Conservation (phyloP, 768 basidiomycete genomes). For the Inosperma sp. region DNA sequence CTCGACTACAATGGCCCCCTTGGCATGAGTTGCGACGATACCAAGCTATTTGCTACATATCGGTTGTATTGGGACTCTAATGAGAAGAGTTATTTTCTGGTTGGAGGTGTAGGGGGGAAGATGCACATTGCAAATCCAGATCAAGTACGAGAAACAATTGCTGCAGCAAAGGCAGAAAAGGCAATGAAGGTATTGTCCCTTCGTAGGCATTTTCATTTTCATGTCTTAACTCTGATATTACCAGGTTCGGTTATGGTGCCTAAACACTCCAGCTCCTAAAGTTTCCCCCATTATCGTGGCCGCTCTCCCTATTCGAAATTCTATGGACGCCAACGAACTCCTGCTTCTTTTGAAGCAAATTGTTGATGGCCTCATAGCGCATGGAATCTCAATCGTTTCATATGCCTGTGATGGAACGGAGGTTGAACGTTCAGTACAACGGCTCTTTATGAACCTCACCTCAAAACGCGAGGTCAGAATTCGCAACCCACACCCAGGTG, state of each 20-base stretch:
- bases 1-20: background rate
- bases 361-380: slow-evolving; percentile 22
- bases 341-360: slow-evolving; percentile 12
- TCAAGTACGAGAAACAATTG: background rate
- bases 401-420: slow-evolving; percentile 34
- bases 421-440: slow-evolving; percentile 27
- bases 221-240: background rate
- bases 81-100: background rate
- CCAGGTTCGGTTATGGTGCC: slow-evolving; percentile 32
- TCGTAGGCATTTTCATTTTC: background rate
- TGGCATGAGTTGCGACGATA: slow-evolving; percentile 10
- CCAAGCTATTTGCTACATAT: slow-evolving; percentile 4
- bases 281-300: slow-evolving; percentile 34
- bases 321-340: slow-evolving; percentile 18
- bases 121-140: slow-evolving; percentile 9
- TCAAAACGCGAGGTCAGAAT: background rate
- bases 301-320: slow-evolving; percentile 26
- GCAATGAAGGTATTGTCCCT: slow-evolving; percentile 9
- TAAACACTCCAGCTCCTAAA: slow-evolving; percentile 30
- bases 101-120: slow-evolving; percentile 1
- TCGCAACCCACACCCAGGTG: slow-evolving; percentile 1
- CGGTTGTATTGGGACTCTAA: slow-evolving; percentile 3
- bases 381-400: slow-evolving; percentile 25
- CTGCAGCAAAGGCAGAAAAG: background rate
- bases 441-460: slow-evolving; percentile 10